Evolutionary conservation across 108 stramenopile species (phyloP).

Genomic region (Nitzschia sp.): DNA sequence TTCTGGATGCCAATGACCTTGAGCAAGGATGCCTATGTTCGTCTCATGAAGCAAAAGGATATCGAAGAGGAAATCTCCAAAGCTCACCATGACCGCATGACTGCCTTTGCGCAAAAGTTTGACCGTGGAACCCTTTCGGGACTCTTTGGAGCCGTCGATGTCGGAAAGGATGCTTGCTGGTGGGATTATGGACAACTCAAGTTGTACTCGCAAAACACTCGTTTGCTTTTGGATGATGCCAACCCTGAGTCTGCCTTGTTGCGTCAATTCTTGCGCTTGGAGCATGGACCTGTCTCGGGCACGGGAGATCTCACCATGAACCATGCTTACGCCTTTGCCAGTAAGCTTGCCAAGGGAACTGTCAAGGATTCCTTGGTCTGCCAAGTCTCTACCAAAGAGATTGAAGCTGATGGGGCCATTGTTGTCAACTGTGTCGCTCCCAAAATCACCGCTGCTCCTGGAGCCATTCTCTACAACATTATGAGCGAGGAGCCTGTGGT

Average conservation of each 20-base stretch:
- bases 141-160: conserved; percentile 96
- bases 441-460: conserved; percentile 85
- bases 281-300: conserved; percentile 49
- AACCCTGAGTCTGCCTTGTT: conserved; percentile 75
- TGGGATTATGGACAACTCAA: conserved; percentile 98
- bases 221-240: conserved; percentile 71
- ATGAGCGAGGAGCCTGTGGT: conserved; percentile 78
- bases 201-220: conserved; percentile 89
- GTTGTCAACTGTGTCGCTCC: conserved; percentile 96
- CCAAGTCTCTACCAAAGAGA: conserved; percentile 63
- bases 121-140: conserved; percentile 49
- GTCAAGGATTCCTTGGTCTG: conserved; percentile 77
- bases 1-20: conserved; percentile 99
- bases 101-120: conserved; percentile 72
- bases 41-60: conserved; percentile 88
- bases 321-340: conserved; percentile 62
- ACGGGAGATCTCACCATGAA: conserved; percentile 38
- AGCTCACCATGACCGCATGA: conserved; percentile 84
- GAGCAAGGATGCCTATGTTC: conserved; percentile 76
- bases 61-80: conserved; percentile 63
- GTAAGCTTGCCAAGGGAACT: conserved; percentile 65
- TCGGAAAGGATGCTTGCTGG: conserved; percentile 94
- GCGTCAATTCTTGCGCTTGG: conserved; percentile 81
- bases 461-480: conserved; percentile 93
- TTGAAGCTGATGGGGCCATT: conserved; percentile 91